These are phyloP conservation scores for Raphidocelis subcapitata DNA, from an alignment of 139 green algal species.

Conservation along the genomic window DNA sequence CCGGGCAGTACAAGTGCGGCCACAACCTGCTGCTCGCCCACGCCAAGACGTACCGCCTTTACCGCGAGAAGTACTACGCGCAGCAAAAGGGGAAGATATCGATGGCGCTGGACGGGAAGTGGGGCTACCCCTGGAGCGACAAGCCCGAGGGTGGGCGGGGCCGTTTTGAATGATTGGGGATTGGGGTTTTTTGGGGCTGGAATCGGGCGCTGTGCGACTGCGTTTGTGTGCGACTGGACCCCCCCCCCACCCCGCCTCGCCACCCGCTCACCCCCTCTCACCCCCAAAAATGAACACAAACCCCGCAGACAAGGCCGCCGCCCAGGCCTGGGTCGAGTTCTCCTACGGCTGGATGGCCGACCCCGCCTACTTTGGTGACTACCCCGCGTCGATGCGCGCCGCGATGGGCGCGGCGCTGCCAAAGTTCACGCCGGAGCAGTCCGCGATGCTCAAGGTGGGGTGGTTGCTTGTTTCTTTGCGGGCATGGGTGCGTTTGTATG, in stretches of 20 bases:
- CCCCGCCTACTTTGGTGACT: conserved; percentile 50
- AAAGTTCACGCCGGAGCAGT: conserved; percentile 33
- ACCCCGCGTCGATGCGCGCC: conserved; percentile 31
- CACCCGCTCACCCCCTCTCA: too few species aligned
- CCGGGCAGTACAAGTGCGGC: conserved; percentile 28
- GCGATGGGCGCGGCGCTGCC: conserved; percentile 32
- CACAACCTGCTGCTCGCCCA: conserved; percentile 53
- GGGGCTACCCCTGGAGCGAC: conserved; percentile 27
- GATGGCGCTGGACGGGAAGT: conserved; percentile 46
- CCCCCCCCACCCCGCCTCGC: too few species aligned
- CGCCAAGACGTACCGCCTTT: conserved; percentile 33
- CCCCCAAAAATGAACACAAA: too few species aligned
- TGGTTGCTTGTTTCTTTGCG: too few species aligned
- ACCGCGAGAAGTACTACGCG: conserved; percentile 12
- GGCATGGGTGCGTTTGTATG: too few species aligned
- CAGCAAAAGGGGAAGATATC: conserved; percentile 37
- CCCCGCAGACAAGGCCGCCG: conserved; percentile 11
- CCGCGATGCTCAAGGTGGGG: conserved; percentile 16
- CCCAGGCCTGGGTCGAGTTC: conserved; percentile 14
- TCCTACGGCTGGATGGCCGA: conserved; percentile 48
- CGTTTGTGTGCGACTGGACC: background rate
- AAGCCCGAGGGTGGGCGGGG: conserved; percentile 12
- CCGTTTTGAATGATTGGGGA: background rate
- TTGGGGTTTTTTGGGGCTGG: background rate
- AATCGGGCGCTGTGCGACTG: background rate